Evolutionary conservation across 139 green algal genomes (phyloP).

Genomic region (Chlamydomonas sp.): DNA sequence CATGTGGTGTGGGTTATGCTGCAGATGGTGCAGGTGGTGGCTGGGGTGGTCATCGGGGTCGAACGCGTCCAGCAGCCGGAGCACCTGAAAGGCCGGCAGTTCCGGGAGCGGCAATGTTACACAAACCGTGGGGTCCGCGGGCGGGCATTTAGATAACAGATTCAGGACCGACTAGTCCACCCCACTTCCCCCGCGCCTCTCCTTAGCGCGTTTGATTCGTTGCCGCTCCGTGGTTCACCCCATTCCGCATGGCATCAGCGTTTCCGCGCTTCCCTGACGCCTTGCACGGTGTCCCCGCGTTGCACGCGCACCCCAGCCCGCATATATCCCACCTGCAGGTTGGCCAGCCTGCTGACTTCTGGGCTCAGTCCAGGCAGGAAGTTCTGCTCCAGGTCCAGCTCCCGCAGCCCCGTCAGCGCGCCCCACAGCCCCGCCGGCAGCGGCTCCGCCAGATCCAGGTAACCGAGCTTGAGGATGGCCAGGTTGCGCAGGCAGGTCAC

Average conservation of each 20-base stretch:
- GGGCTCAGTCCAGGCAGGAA: background rate
- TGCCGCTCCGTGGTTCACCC: no score
- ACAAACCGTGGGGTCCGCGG: no score
- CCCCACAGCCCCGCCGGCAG: conserved; percentile 18
- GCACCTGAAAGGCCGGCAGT: background rate
- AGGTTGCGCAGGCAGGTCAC: background rate
- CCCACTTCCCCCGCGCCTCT: no score
- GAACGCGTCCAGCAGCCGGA: conserved; percentile 5
- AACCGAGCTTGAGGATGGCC: conserved; percentile 10
- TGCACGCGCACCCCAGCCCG: no score
- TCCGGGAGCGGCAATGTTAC: background rate
- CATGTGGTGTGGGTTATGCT: no score
- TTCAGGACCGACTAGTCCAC: no score
- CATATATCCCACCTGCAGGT: conserved; percentile 4
- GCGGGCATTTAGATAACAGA: no score
- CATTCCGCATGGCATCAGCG: no score
- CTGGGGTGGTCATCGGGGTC: background rate
- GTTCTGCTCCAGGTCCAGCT: conserved; percentile 32
- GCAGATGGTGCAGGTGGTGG: no score
- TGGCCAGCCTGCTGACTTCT: conserved; percentile 3
- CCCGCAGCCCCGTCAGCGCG: background rate
- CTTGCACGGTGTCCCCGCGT: no score
- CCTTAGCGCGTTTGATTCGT: no score
- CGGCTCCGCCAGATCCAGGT: conserved; percentile 1
- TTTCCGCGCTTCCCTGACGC: no score